Evolutionary conservation across 2,329 filamentous ascomycete species (phyloP), one percentile per base, ranked within the genome.

Genomic region (Penicillium sp.): DNA sequence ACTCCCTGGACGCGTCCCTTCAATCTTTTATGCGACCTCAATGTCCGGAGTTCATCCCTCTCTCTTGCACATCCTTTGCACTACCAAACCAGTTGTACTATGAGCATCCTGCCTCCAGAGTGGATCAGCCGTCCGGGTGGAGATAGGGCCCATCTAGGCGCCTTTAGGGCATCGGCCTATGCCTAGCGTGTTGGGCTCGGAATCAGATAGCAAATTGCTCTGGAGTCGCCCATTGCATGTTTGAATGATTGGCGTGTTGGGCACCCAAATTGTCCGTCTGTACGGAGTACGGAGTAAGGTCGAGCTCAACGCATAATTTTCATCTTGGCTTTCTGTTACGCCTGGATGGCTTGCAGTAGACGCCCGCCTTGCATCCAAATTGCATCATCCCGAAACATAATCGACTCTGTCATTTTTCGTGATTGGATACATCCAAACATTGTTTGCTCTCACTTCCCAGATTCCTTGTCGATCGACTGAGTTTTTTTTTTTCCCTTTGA

Each of bases 301-400:
- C 36, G 22, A 36, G 9, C n/a, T 45, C 16, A 21, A 50, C 40
- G 36, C 53, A 41, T 31, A 34, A 45, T 48, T 45, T 57, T 44
- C 18, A 54, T 32, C 50, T 50, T 48, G 48, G 38, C 45, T 52
- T 48, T 52, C 49, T 40, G 46, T 47, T 55, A 42, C 38, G 47
- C 32, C 46, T 47, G 49, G 34, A 55, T 53, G 50, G 60, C 60
- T 58, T 61, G 60, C 58, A 58, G 58, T 48, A 59, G 46, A 50
- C 38, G 39, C 39, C 49, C 51, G 46, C 53, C 53, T 58, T 63
- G 57, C 60, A 58, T 48, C 24, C 45, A 3, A 38, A 60, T 63
- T 60, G 59, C 59, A 63, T 60, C 57, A 61, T 63, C 54, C 59
- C 57, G 50, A 36, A 42, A 32, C 14, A 48, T 21, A 36, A 36